These are phyloP conservation scores for Yamagishiella unicocca DNA, from an alignment of 139 green algal species.

Conservation along the genomic window DNA sequence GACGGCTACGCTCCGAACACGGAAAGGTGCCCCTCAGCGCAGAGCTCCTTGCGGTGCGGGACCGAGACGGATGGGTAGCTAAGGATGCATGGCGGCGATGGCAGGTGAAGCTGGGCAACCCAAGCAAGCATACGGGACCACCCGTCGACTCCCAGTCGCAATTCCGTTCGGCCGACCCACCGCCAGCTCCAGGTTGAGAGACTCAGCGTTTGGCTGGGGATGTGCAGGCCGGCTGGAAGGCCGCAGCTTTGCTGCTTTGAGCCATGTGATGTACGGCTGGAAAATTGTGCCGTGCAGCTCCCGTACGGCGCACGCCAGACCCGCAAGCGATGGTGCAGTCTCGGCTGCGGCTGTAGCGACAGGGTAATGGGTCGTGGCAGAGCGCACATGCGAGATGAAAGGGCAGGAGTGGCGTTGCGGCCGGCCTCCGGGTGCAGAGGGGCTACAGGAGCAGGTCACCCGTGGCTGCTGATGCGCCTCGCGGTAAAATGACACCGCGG, in stretches of 20 bases:
- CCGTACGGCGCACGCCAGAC: slow-evolving; percentile 1
- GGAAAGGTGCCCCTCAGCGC: too few relatives aligned
- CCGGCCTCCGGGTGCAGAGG: neutral
- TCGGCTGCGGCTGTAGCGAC: neutral
- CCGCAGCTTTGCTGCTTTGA: neutral
- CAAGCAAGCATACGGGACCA: too few relatives aligned
- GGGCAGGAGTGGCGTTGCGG: neutral
- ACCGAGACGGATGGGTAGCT: too few relatives aligned
- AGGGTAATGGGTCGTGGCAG: neutral
- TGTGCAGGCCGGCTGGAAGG: neutral
- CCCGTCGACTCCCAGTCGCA: too few relatives aligned
- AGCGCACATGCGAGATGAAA: too few relatives aligned
- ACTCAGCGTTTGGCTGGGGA: neutral
- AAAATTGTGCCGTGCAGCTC: slow-evolving; percentile 53
- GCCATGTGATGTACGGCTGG: slow-evolving; percentile 45
- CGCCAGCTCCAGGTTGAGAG: neutral
- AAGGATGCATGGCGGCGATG: too few relatives aligned
- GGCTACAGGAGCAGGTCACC: neutral
- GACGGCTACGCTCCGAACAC: too few relatives aligned
- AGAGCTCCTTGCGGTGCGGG: too few relatives aligned
- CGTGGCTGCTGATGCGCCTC: neutral
- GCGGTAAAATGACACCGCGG: too few relatives aligned
- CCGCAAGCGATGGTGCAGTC: neutral
- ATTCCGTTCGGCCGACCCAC: too few relatives aligned
- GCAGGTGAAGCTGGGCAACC: too few relatives aligned